Evolutionary conservation across 768 basidiomycete genomes (phyloP).

Genomic region (Psilocybe cubensis): DNA sequence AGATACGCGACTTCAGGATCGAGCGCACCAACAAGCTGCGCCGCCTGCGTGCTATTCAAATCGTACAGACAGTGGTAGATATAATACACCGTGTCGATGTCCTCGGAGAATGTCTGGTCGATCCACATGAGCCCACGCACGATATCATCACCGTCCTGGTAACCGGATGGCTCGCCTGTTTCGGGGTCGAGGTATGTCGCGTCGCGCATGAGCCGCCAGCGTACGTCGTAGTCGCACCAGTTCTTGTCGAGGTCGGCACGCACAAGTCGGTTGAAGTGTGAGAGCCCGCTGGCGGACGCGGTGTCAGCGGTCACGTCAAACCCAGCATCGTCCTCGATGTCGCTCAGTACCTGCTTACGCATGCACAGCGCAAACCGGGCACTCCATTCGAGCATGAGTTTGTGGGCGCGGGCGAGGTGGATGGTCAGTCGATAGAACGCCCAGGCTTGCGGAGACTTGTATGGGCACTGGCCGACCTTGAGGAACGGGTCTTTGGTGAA

Average conservation of each 20-base stretch:
- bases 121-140: constrained; percentile 15
- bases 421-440: constrained; percentile 17
- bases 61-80: constrained; percentile 13
- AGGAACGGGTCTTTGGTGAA: too few relatives aligned
- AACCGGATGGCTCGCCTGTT: constrained; percentile 5
- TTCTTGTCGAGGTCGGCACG: constrained; percentile 4
- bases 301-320: not conserved
- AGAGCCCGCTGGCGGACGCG: not conserved
- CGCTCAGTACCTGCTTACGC: not conserved
- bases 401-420: not conserved
- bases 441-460: too few relatives aligned
- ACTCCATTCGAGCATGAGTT: not conserved
- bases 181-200: constrained; percentile 6
- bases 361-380: not conserved
- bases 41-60: constrained; percentile 8
- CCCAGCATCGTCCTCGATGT: constrained; percentile 9
- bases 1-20: constrained; percentile 8
- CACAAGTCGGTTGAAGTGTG: constrained; percentile 9
- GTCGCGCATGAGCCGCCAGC: constrained; percentile 10
- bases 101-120: constrained; percentile 12
- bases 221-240: constrained; percentile 14
- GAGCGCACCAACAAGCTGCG: constrained; percentile 11
- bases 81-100: constrained; percentile 14
- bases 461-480: too few relatives aligned
- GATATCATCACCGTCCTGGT: constrained; percentile 13